Conservation (phyloP, 305 asterid species). For the Solanum aculeatissimum region DNA sequence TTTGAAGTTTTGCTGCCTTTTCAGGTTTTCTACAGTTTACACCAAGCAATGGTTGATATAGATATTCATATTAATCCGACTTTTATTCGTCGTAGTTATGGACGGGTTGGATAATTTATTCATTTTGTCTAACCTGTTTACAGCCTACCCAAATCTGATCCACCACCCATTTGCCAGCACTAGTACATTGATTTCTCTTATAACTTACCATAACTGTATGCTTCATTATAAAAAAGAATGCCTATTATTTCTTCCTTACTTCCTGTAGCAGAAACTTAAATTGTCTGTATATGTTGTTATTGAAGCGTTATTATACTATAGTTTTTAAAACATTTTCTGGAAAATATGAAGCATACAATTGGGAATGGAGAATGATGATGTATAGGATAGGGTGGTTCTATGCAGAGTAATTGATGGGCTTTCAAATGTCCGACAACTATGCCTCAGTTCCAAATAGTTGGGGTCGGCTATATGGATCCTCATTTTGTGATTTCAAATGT, state of each 20-base stretch:
- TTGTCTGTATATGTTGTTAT: not conserved
- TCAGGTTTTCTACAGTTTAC: not conserved
- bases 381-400: not conserved
- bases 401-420: not conserved
- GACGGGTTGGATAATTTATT: not conserved
- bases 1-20: not conserved
- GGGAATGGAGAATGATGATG: not conserved
- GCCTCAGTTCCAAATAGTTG: not conserved
- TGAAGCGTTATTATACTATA: not conserved
- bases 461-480: not conserved
- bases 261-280: not conserved
- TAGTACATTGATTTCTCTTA: not conserved
- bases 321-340: not conserved
- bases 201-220: not conserved
- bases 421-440: not conserved
- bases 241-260: not conserved
- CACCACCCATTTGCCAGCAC: not conserved
- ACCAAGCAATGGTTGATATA: not conserved
- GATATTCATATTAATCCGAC: not conserved
- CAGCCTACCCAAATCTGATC: not conserved
- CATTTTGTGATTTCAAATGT: not conserved
- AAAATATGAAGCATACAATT: not conserved
- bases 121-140: not conserved
- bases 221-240: not conserved
- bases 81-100: not conserved